Conservation (phyloP, 495 filamentous ascomycete genomes). For the Tricharina praecox region DNA sequence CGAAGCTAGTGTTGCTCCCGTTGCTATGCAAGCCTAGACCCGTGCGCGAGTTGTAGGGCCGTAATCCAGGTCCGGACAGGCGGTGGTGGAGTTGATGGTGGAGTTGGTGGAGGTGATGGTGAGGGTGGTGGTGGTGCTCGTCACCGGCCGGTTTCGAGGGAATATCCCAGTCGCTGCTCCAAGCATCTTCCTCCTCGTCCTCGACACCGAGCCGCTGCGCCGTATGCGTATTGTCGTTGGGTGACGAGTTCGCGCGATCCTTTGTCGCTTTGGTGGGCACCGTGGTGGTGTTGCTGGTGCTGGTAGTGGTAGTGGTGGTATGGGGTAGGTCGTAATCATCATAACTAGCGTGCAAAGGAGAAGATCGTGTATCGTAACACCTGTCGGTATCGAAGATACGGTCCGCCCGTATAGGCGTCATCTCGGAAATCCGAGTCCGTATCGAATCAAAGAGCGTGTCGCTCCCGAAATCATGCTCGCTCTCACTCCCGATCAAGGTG, state of each 20-base stretch:
- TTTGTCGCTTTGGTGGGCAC: not conserved
- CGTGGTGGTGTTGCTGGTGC: too few species aligned
- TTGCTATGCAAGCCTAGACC: slow-evolving; percentile 19
- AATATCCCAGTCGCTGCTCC: slow-evolving; percentile 32
- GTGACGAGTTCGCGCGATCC: slow-evolving; percentile 1
- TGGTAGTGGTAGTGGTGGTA: too few species aligned
- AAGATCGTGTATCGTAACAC: not conserved
- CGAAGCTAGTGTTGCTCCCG: slow-evolving; percentile 22
- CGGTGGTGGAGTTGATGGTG: too few species aligned
- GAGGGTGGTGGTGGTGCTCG: too few species aligned
- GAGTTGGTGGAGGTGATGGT: too few species aligned
- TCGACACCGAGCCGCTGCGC: slow-evolving; percentile 26
- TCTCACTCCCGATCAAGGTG: slow-evolving; percentile 69
- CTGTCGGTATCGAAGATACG: slow-evolving; percentile 60
- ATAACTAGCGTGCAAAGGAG: not conserved
- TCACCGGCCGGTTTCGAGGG: slow-evolving; percentile 33
- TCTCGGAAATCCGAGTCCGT: slow-evolving; percentile 56
- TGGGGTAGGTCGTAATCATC: too few species aligned
- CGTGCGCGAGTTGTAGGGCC: slow-evolving; percentile 16
- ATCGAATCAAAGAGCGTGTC: slow-evolving; percentile 87
- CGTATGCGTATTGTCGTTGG: slow-evolving; percentile 1
- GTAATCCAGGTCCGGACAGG: too few species aligned
- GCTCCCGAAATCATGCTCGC: slow-evolving; percentile 64
- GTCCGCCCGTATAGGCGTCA: slow-evolving; percentile 42
- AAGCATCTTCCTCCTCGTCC: slow-evolving; percentile 48